Evolutionary conservation across 1,284 basidiomycete genomes (phyloP).

Genomic region (Xerocomus amazonicus): DNA sequence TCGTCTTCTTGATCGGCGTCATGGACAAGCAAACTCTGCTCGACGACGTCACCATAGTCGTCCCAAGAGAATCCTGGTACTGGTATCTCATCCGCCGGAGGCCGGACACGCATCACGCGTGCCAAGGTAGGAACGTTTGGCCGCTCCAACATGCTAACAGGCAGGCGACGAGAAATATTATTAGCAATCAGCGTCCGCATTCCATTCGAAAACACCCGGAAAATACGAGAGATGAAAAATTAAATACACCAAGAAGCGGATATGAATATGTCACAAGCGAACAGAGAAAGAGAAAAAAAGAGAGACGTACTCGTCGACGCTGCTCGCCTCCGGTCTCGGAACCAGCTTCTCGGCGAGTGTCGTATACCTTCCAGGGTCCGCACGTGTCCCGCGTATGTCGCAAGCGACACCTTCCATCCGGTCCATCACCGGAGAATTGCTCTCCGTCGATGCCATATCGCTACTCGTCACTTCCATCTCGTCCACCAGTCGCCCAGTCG

Average conservation of each 20-base stretch:
- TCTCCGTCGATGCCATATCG: constrained; percentile 54
- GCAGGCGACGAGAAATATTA: constrained; percentile 9
- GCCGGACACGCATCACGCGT: constrained; percentile 62
- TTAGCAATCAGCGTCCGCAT: constrained; percentile 14
- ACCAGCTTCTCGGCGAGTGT: constrained; percentile 56
- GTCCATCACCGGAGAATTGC: constrained; percentile 48
- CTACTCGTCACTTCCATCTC: constrained; percentile 43
- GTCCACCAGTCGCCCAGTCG: constrained; percentile 11
- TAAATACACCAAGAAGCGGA: not conserved
- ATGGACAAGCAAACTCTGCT: constrained; percentile 39
- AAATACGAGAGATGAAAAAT: not conserved
- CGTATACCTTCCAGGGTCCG: constrained; percentile 32
- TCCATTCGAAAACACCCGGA: not conserved
- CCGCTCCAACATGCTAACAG: constrained; percentile 55
- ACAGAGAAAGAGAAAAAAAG: not conserved
- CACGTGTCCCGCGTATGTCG: constrained; percentile 21
- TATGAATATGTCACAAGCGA: not conserved
- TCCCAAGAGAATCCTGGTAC: constrained; percentile 67
- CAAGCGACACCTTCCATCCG: constrained; percentile 38
- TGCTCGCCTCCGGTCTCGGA: constrained; percentile 57
- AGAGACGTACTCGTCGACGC: constrained; percentile 52
- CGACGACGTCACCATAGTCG: constrained; percentile 68
- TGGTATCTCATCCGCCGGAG: constrained; percentile 52
- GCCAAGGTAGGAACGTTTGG: constrained; percentile 52
- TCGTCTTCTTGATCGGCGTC: constrained; percentile 51